phyloP scores from a whole-genome alignment of 2,329 filamentous ascomycete genomes.

The Monilinia fructicola region DNA sequence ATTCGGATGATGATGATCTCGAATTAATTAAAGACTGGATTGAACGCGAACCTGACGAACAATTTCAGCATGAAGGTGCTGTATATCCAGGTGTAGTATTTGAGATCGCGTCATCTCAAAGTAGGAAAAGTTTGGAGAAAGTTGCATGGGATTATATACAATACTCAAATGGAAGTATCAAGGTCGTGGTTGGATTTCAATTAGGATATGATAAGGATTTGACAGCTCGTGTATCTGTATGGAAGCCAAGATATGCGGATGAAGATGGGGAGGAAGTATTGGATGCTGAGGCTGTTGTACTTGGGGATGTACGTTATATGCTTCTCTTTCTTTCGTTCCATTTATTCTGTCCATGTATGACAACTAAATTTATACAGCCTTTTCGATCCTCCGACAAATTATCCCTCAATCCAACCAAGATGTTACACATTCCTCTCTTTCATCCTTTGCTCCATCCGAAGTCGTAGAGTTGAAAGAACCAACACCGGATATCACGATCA shows the following conservation, averaged over 20 bases:
- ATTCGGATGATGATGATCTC: neutral
- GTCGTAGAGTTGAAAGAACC: neutral
- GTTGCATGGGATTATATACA: constrained; percentile 29
- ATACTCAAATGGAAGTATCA: constrained; percentile 26
- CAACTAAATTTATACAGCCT: neutral
- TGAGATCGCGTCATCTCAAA: constrained; percentile 28
- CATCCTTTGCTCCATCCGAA: neutral
- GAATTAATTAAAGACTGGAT: neutral
- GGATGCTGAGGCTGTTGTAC: neutral
- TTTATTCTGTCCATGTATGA: neutral
- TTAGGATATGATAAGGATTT: constrained; percentile 28
- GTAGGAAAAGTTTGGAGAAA: constrained; percentile 24
- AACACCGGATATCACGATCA: neutral
- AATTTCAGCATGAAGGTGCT: constrained; percentile 27
- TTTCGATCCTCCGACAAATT: neutral
- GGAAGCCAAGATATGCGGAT: constrained; percentile 5
- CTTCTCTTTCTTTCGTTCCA: too few relatives aligned
- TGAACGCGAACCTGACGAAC: constrained; percentile 25
- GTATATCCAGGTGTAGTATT: constrained; percentile 28
- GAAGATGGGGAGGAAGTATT: neutral
- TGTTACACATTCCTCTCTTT: neutral
- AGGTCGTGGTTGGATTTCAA: constrained; percentile 28
- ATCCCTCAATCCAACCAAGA: neutral
- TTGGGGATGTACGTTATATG: neutral
- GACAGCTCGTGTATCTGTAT: constrained; percentile 27